A percentile compares a stretch with the other conserved stretches of the same genome.
These are phyloP conservation scores for Digitaria exilis DNA, from an alignment of 202 grass and related monocot species.

Conservation along the genomic window DNA sequence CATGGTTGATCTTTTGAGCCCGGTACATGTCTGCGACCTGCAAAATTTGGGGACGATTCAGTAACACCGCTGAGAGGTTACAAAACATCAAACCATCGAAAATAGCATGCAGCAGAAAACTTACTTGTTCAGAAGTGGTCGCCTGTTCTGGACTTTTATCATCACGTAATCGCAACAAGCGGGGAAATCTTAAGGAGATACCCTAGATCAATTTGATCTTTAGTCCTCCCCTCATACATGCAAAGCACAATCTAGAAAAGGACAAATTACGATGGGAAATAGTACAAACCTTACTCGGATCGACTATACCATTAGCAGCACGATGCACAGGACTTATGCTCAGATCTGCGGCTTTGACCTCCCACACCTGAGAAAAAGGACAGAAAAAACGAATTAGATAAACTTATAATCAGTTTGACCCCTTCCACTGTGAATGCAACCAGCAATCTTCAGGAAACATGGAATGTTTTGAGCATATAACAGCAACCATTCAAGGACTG, in stretches of 20 bases:
- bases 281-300: constrained; percentile 83
- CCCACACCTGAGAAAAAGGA: constrained; percentile 75
- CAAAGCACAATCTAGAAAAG: not conserved
- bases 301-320: constrained; percentile 90
- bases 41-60: constrained; percentile 28
- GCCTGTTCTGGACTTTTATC: constrained; percentile 95
- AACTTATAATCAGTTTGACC: not conserved
- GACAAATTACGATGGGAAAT: not conserved
- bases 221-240: constrained; percentile 14
- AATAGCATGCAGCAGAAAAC: constrained; percentile 11
- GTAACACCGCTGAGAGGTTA: not conserved
- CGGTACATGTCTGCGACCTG: constrained; percentile 94
- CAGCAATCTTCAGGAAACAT: constrained; percentile 22
- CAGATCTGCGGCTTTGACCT: constrained; percentile 98
- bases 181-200: constrained; percentile 94
- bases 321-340: constrained; percentile 99
- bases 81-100: not conserved
- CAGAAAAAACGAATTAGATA: not conserved
- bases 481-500: not conserved
- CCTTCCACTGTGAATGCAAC: not conserved
- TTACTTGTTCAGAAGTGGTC: constrained; percentile 89
- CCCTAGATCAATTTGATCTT: constrained; percentile 55
- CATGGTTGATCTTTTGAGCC: constrained; percentile 92
- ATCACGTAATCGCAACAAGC: constrained; percentile 76
- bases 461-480: not conserved